These are phyloP conservation scores for Dendrobium huoshanense DNA, from an alignment of 106 monocot species.

Conservation along the genomic window DNA sequence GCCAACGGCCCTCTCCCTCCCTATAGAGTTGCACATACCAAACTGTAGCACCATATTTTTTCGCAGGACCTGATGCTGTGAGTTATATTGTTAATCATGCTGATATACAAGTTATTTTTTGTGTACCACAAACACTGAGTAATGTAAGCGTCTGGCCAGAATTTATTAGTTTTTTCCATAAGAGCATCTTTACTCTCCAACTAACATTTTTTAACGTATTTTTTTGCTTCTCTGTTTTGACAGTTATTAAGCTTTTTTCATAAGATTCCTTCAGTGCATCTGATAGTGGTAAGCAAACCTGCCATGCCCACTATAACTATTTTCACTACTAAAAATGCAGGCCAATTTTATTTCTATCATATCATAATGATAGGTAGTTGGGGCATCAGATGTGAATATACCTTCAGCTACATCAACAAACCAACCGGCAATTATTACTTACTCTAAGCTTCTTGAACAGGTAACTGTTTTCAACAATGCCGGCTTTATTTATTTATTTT, in stretches of 20 bases:
- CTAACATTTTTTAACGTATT: not conserved
- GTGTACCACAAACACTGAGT: constrained; percentile 73
- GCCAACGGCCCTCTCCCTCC: not conserved
- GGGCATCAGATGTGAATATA: constrained; percentile 53
- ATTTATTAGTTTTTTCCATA: not conserved
- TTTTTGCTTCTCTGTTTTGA: constrained; percentile 9
- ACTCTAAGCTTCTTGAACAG: constrained; percentile 55
- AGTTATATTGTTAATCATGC: constrained; percentile 86
- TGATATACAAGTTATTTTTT: constrained; percentile 70
- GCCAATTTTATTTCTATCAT: constrained; percentile 3
- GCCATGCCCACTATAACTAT: not conserved
- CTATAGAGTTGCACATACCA: not conserved
- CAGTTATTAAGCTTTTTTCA: constrained; percentile 84
- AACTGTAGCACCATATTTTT: not conserved
- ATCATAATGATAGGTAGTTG: constrained; percentile 59
- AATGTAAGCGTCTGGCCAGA: constrained; percentile 41
- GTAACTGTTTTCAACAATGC: constrained; percentile 25
- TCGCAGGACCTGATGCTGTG: constrained; percentile 95
- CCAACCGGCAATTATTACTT: constrained; percentile 65
- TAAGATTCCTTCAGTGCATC: constrained; percentile 68
- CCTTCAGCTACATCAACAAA: constrained; percentile 40
- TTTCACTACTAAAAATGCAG: not conserved
- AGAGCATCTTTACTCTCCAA: not conserved
- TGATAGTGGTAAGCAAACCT: constrained; percentile 70
- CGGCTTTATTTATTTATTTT: not conserved